These are phyloP conservation scores for Orbilia quercus DNA, from an alignment of 2,329 filamentous ascomycete genomes.

Conservation along the genomic window DNA sequence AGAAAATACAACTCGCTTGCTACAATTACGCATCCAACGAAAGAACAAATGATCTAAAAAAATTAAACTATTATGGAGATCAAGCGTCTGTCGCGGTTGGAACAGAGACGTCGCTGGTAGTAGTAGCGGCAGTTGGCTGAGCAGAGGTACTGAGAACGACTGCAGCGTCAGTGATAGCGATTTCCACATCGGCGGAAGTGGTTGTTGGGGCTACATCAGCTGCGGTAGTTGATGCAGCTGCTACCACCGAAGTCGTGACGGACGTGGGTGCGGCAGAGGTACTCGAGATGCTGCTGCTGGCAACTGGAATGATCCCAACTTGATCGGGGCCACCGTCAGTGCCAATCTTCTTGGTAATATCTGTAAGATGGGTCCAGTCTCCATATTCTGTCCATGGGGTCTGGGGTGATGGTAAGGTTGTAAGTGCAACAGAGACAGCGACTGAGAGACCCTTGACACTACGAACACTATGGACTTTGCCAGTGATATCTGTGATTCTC, in stretches of 20 bases:
- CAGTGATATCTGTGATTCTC: slow-evolving; percentile 58
- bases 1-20: slow-evolving; percentile 19
- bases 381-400: slow-evolving; percentile 27
- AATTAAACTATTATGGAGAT: background rate
- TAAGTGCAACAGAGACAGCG: slow-evolving; percentile 25
- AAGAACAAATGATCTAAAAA: slow-evolving; percentile 5
- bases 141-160: background rate
- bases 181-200: slow-evolving; percentile 13
- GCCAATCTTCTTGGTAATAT: slow-evolving; percentile 48
- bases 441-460: slow-evolving; percentile 27
- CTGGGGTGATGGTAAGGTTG: slow-evolving; percentile 21
- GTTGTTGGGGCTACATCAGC: no score
- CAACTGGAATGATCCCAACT: slow-evolving; percentile 23
- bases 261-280: background rate
- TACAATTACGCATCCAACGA: slow-evolving; percentile 13
- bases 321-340: slow-evolving; percentile 42
- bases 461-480: background rate
- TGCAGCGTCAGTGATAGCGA: background rate
- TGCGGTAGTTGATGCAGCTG: slow-evolving; percentile 3
- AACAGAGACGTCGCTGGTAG: slow-evolving; percentile 2
- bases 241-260: background rate
- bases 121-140: background rate
- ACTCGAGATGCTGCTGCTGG: background rate
- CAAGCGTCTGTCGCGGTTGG: slow-evolving; percentile 6
- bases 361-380: slow-evolving; percentile 37